Percentiles rank a stretch among this genome's conserved stretches.
phyloP scores from a whole-genome alignment of 352 stramenopile genomes.

The Halophytophthora batemanensis region DNA sequence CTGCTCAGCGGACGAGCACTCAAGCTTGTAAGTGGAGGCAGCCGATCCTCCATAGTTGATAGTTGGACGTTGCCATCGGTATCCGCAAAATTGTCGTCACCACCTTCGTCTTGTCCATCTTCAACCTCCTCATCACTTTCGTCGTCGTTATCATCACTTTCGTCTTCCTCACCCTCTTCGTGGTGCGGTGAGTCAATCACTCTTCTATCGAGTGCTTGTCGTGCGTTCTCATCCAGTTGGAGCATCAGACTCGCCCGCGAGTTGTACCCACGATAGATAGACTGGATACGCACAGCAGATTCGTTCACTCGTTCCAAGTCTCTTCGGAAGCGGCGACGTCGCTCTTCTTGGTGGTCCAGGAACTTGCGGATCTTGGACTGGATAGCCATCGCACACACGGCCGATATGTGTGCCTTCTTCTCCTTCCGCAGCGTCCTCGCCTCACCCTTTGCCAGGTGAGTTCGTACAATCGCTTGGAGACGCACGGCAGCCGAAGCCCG shows the following conservation, averaged over 20 bases:
- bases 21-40: constrained; percentile 16
- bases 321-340: constrained; percentile 38
- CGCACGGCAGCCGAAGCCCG: constrained; percentile 31
- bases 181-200: constrained; percentile 6
- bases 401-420: constrained; percentile 48
- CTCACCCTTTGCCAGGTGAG: constrained; percentile 34
- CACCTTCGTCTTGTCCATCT: constrained; percentile 3
- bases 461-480: constrained; percentile 51
- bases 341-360: constrained; percentile 37
- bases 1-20: constrained; percentile 14
- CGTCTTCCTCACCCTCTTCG: constrained; percentile 14
- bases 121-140: neutral
- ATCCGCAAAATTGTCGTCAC: constrained; percentile 2
- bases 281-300: constrained; percentile 61
- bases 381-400: constrained; percentile 59
- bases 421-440: constrained; percentile 31
- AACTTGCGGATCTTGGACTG: constrained; percentile 69
- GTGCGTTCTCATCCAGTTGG: constrained; percentile 33
- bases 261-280: constrained; percentile 65
- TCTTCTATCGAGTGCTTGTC: constrained; percentile 10
- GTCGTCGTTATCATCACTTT: constrained; percentile 14
- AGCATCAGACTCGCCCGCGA: constrained; percentile 39
- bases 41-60: constrained; percentile 1
- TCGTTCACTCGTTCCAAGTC: constrained; percentile 64
- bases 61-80: neutral